These are phyloP conservation scores for Cyathus striatus DNA, from an alignment of 768 basidiomycete species.

Conservation along the genomic window DNA sequence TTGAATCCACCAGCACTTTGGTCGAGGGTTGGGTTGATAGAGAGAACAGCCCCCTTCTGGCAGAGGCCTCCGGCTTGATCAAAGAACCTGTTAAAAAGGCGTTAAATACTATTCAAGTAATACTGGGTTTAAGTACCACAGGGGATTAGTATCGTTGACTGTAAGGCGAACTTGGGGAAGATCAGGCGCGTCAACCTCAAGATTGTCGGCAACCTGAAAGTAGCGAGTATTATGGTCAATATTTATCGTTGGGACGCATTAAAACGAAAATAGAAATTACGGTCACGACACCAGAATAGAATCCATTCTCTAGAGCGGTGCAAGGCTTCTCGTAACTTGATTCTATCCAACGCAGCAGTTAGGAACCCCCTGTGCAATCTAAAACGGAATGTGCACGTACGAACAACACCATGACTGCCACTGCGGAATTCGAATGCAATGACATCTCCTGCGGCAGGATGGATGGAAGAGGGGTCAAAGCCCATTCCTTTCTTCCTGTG, in stretches of 20 bases:
- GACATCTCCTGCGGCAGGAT: conserved; percentile 25
- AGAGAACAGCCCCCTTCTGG: conserved; percentile 29
- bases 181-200: conserved; percentile 26
- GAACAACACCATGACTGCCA: conserved; percentile 32
- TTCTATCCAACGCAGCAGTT: no score
- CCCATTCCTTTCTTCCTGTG: conserved; percentile 32
- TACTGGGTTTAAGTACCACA: conserved; percentile 20
- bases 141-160: conserved; percentile 28
- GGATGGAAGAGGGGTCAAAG: conserved; percentile 35
- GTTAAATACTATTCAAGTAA: background rate
- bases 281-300: conserved; percentile 27
- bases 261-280: conserved; percentile 12
- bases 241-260: no score
- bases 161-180: conserved; percentile 23
- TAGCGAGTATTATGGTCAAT: no score
- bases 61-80: conserved; percentile 35
- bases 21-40: conserved; percentile 26
- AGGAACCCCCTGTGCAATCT: no score
- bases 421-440: conserved; percentile 33
- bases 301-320: conserved; percentile 25
- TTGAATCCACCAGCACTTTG: conserved; percentile 29
- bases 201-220: conserved; percentile 24
- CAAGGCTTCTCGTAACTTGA: conserved; percentile 33
- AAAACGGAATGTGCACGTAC: no score
- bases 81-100: conserved; percentile 24